phyloP scores from a whole-genome alignment of 2,329 filamentous ascomycete genomes.

The Aspergillus sp. region DNA sequence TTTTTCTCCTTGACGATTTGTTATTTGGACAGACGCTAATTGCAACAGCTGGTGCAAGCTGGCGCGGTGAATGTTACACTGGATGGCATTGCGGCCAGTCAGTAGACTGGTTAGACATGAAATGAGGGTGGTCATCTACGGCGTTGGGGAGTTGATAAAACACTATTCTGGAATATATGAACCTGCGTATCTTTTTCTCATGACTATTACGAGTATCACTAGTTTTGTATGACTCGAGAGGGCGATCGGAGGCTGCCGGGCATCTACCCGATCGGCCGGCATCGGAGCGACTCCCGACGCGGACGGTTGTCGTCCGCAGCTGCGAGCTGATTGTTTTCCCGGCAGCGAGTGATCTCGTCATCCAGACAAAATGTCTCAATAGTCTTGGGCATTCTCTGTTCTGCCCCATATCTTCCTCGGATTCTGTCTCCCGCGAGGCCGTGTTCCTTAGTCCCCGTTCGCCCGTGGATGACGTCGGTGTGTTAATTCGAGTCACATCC shows the following conservation, averaged over 20 bases:
- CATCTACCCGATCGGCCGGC: conserved; percentile 21
- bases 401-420: background rate
- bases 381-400: background rate
- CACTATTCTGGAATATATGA: too few relatives aligned
- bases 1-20: conserved; percentile 27
- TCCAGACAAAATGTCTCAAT: background rate
- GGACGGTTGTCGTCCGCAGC: conserved; percentile 23
- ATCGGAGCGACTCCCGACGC: conserved; percentile 27
- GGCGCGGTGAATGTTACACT: conserved; percentile 85
- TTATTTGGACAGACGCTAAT: conserved; percentile 3
- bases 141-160: conserved; percentile 4
- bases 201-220: background rate
- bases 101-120: background rate
- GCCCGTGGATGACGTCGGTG: conserved; percentile 3
- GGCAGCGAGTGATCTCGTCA: background rate
- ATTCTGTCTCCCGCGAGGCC: background rate
- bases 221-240: too few relatives aligned
- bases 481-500: background rate
- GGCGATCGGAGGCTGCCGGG: background rate
- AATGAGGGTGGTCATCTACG: background rate
- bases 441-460: background rate
- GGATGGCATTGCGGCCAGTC: conserved; percentile 71
- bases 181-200: background rate
- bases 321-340: background rate
- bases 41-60: conserved; percentile 76